These are phyloP conservation scores for Leptographium radiaticola DNA, from an alignment of 2,329 filamentous ascomycete species.

Conservation along the genomic window DNA sequence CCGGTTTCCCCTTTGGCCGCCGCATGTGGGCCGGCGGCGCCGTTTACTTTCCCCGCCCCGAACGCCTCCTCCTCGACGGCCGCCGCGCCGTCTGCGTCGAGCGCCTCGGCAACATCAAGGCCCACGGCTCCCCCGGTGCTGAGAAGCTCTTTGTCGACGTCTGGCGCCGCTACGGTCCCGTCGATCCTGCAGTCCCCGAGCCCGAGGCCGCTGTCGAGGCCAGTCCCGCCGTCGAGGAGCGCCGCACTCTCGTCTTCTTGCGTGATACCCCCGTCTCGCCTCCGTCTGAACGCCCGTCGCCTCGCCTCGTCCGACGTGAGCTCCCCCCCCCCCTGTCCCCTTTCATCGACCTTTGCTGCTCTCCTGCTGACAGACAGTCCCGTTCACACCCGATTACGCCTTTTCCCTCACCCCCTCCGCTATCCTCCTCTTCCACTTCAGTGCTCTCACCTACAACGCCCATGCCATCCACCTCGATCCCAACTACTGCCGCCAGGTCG, in stretches of 20 bases:
- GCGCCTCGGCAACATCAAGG: conserved; percentile 15
- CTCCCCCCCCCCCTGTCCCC: not conserved
- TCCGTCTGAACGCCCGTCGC: not conserved
- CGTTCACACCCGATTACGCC: conserved; percentile 21
- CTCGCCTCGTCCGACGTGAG: conserved; percentile 15
- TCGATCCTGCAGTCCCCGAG: not conserved
- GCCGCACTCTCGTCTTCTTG: conserved; percentile 40
- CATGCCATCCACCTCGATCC: conserved; percentile 81
- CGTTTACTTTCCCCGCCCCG: conserved; percentile 23
- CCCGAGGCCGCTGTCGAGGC: conserved; percentile 6
- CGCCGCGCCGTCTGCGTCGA: conserved; percentile 31
- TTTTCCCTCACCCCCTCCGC: conserved; percentile 52
- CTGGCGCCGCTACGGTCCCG: conserved; percentile 20
- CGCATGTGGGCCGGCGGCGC: conserved; percentile 85
- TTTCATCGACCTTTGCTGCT: not conserved
- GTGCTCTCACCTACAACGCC: conserved; percentile 81
- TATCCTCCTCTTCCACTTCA: conserved; percentile 76
- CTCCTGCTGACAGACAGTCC: conserved; percentile 15
- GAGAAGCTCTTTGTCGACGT: conserved; percentile 41
- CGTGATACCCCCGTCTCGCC: conserved; percentile 12
- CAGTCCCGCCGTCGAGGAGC: conserved; percentile 28
- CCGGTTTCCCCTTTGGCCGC: conserved; percentile 56
- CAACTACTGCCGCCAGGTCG: conserved; percentile 52
- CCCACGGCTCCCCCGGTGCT: conserved; percentile 10
- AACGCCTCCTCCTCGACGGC: conserved; percentile 24